A percentile compares a stretch with the other conserved stretches of the same genome.
Conservation (phyloP, 768 basidiomycete species). For the Termitomyces sp. region DNA sequence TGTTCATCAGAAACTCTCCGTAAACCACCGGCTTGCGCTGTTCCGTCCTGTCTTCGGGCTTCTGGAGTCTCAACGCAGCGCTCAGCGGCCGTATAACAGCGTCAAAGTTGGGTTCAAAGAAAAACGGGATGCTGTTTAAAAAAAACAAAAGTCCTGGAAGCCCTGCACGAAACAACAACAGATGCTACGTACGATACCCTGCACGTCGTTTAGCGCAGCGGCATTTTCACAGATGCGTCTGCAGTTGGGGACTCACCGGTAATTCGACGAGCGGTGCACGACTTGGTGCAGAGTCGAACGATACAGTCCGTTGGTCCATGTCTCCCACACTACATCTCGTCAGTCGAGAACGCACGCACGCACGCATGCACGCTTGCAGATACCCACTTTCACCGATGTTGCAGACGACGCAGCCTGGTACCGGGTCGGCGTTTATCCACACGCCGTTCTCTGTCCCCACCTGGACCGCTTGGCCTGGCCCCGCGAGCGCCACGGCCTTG, state of each 20-base stretch:
- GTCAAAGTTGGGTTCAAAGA: conserved; percentile 88
- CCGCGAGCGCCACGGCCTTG: conserved; percentile 21
- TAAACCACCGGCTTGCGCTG: conserved; percentile 50
- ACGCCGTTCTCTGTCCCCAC: conserved; percentile 51
- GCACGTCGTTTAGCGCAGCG: no score
- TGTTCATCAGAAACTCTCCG: conserved; percentile 70
- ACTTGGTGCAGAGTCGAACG: conserved; percentile 85
- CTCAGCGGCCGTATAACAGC: conserved; percentile 62
- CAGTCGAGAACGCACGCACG: not conserved
- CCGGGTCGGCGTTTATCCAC: conserved; percentile 85
- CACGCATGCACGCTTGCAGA: not conserved
- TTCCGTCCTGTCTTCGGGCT: conserved; percentile 13
- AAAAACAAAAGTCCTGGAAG: not conserved
- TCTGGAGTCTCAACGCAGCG: conserved; percentile 45
- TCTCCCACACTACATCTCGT: conserved; percentile 71
- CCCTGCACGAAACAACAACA: not conserved
- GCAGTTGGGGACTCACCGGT: no score
- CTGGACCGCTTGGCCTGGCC: conserved; percentile 38
- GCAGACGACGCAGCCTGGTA: conserved; percentile 79
- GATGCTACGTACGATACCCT: conserved; percentile 64
- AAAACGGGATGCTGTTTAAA: conserved; percentile 83
- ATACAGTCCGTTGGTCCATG: conserved; percentile 87
- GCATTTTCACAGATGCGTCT: no score
- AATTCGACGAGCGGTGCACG: conserved; percentile 68
- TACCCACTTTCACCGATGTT: conserved; percentile 89